Conservation (phyloP, 495 filamentous ascomycete genomes). For the Aspergillus biplanus region DNA sequence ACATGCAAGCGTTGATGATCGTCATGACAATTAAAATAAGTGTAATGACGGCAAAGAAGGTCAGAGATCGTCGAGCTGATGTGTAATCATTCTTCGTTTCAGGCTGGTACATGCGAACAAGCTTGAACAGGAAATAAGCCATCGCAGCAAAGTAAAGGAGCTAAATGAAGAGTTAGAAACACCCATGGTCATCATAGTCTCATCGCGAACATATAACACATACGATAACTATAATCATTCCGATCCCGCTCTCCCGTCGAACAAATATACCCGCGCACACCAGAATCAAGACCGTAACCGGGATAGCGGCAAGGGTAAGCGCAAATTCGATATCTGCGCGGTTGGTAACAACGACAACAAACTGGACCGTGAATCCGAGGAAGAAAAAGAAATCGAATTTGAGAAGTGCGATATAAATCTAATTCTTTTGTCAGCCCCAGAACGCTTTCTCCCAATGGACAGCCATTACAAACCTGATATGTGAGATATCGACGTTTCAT, state of each 20-base stretch:
- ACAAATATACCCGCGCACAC: constrained; percentile 82
- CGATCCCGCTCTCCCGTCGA: constrained; percentile 75
- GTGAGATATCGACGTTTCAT: constrained; percentile 96
- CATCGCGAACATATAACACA: constrained; percentile 24
- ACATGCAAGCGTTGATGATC: constrained; percentile 84
- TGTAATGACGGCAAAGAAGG: constrained; percentile 92
- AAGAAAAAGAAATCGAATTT: constrained; percentile 99
- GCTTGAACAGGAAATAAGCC: constrained; percentile 98
- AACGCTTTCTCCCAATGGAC: neutral
- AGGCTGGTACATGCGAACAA: constrained; percentile 87
- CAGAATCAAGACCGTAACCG: constrained; percentile 86
- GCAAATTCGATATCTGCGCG: constrained; percentile 73
- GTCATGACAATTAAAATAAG: constrained; percentile 85
- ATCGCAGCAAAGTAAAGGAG: constrained; percentile 86
- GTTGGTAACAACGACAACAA: constrained; percentile 84
- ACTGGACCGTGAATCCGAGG: constrained; percentile 96
- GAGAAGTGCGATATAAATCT: constrained; percentile 97
- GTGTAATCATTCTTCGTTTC: constrained; percentile 58
- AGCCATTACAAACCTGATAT: constrained; percentile 73
- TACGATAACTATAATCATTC: constrained; percentile 77
- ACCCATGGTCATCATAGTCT: constrained; percentile 22
- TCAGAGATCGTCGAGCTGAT: constrained; percentile 77
- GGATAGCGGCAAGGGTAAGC: constrained; percentile 85
- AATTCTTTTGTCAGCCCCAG: constrained; percentile 32
- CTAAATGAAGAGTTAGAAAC: constrained; percentile 32